phyloP scores from a whole-genome alignment of 257 asterid genomes.

The Solanum habrochaites region DNA sequence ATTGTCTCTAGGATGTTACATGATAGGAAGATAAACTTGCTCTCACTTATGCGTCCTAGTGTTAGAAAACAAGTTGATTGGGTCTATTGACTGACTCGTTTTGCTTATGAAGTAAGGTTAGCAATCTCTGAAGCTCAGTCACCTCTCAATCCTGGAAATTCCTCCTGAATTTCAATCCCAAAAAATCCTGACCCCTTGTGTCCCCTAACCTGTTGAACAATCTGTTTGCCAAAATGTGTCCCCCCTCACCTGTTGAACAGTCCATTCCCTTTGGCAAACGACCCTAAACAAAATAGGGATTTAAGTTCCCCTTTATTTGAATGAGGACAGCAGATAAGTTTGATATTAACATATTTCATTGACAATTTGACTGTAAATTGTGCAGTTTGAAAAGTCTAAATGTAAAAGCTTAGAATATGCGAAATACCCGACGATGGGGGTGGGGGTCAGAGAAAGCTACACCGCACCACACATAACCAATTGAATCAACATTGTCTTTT shows the following conservation, averaged over 20 bases:
- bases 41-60: background rate
- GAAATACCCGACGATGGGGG: background rate
- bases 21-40: background rate
- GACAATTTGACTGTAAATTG: background rate
- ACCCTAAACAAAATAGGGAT: background rate
- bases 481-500: background rate
- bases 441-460: background rate
- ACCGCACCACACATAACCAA: background rate
- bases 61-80: background rate
- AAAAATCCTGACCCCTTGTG: background rate
- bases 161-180: background rate
- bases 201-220: background rate
- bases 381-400: background rate
- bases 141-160: background rate
- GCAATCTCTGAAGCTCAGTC: background rate
- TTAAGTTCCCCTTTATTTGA: background rate
- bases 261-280: background rate
- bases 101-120: background rate
- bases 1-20: background rate
- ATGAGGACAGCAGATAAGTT: background rate
- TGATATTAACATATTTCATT: background rate
- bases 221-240: background rate
- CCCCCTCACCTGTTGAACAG: background rate
- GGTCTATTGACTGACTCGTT: background rate
- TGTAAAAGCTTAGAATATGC: background rate